These are phyloP conservation scores for Gryganskiella cystojenkinii DNA, from an alignment of 192 early-diverging fungal genomes.

Conservation along the genomic window DNA sequence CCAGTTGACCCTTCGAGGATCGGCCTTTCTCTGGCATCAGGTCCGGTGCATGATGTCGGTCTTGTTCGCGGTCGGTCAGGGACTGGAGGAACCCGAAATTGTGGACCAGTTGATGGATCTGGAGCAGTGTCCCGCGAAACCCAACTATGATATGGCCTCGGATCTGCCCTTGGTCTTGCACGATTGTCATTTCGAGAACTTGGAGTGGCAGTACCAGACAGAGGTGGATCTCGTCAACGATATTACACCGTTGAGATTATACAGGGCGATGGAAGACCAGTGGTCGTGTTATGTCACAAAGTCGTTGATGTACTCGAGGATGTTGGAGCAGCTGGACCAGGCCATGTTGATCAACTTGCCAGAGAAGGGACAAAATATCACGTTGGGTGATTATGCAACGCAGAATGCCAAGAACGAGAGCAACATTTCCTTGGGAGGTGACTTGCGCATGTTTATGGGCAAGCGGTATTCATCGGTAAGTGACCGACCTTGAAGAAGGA, in stretches of 20 bases:
- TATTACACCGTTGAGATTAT: constrained; percentile 47
- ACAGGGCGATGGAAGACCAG: constrained; percentile 58
- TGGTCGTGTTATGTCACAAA: constrained; percentile 64
- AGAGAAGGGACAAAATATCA: constrained; percentile 19
- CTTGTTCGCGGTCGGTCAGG: constrained; percentile 86
- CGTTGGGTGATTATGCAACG: constrained; percentile 34
- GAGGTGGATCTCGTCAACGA: constrained; percentile 37
- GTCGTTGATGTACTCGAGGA: constrained; percentile 57
- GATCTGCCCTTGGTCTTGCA: constrained; percentile 91
- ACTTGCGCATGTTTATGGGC: constrained; percentile 54
- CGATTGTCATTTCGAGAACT: constrained; percentile 81
- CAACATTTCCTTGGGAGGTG: constrained; percentile 48
- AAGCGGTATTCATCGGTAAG: constrained; percentile 40
- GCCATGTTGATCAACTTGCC: constrained; percentile 36
- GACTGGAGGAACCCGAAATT: constrained; percentile 78
- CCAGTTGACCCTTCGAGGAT: constrained; percentile 82
- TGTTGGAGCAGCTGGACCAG: constrained; percentile 48
- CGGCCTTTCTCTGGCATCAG: constrained; percentile 98
- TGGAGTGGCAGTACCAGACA: constrained; percentile 70
- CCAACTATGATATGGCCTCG: constrained; percentile 92
- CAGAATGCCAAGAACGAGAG: constrained; percentile 36
- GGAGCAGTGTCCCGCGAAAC: constrained; percentile 69
- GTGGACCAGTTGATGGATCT: constrained; percentile 78
- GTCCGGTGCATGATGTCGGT: constrained; percentile 97
- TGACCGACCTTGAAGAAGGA: too few relatives aligned